Base-by-base conservation (phyloP, 2,329 filamentous ascomycete genomes). In the Monosporascus sp. region DNA sequence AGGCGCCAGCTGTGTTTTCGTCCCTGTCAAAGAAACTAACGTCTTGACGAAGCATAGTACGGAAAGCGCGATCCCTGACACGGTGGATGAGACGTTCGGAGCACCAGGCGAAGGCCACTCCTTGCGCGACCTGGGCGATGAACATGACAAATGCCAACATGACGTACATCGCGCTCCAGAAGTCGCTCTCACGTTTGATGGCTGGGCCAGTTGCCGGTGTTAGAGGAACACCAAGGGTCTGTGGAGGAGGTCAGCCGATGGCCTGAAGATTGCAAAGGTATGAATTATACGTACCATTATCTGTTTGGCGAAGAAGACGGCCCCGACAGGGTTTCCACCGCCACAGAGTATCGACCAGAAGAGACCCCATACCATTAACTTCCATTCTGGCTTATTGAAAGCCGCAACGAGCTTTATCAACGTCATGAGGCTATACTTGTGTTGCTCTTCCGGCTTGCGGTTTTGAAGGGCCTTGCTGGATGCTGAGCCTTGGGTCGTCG, bases 1-100 rank as follows among this genome's bases (percentile, higher is more conserved):
- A 75, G 1, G 91, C 88, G 59, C 94, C 94, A 7, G 91, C 86
- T 7, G 88, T 91, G 68, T 97, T 96, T 69, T 94, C 88, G 58
- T 95, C 89, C 45, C 79, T 80, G 69, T 97, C 94, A 63, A 97
- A 99, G 70, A 92, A 97, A 28, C 85, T 77, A 54, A 97, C 92
- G 58, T 97, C 94, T 71, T 97, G 93, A 59, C 92, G 88, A 50
- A 97, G 82, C 75, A 97, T 91, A 24, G 87, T 80, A 35, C 92
- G 81, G 76, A 99, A 97, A 7, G 91, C 88, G 53, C 78, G 78
- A 69, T 94, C 85, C 62, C 94, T 84, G 1, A 93, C 90, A 20
- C 91, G 85, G 67, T 90, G 89, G 51, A 97, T 82, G 24, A 97
- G 80, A 41, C 85, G 81, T 73, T 96, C 90, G n/a, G 91, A 94